phyloP scores from a whole-genome alignment of 2,329 filamentous ascomycete genomes.

The Aphanocladium album region DNA sequence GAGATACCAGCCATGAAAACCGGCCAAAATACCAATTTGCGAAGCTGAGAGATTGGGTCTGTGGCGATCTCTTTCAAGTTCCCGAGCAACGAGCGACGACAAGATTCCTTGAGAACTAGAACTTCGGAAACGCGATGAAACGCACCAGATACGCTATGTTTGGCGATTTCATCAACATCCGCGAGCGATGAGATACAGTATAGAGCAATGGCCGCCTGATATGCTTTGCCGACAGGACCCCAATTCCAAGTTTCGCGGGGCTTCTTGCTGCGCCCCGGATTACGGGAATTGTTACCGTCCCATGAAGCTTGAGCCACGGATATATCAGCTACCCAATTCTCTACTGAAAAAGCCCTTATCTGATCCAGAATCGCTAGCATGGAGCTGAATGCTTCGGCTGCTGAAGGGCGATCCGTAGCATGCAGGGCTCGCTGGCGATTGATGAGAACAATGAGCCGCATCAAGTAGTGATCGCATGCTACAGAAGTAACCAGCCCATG shows the following conservation, averaged over 20 bases:
- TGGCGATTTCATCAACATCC: not conserved
- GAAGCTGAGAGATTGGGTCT: constrained; percentile 9
- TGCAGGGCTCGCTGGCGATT: constrained; percentile 19
- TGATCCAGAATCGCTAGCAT: constrained; percentile 13
- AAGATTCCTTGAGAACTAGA: constrained; percentile 10
- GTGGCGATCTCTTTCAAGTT: constrained; percentile 13
- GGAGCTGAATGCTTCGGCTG: constrained; percentile 1
- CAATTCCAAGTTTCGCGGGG: constrained; percentile 7
- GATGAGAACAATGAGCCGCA: constrained; percentile 18
- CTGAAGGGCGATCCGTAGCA: not conserved
- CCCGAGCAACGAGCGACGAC: constrained; percentile 4
- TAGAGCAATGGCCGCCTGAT: constrained; percentile 18
- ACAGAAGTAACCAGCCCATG: constrained; percentile 18
- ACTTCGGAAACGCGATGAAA: constrained; percentile 4
- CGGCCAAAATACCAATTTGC: constrained; percentile 22
- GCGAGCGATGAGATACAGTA: constrained; percentile 19
- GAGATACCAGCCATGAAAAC: constrained; percentile 22
- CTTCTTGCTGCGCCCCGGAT: not conserved
- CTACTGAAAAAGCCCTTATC: constrained; percentile 18
- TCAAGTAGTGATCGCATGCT: constrained; percentile 17
- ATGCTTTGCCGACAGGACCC: constrained; percentile 16
- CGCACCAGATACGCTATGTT: not conserved
- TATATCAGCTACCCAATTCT: constrained; percentile 12
- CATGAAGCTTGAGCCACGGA: not conserved
- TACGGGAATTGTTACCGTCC: not conserved